Base-by-base conservation (phyloP, 176 grass and related monocot genomes). In the Juncus effusus region DNA sequence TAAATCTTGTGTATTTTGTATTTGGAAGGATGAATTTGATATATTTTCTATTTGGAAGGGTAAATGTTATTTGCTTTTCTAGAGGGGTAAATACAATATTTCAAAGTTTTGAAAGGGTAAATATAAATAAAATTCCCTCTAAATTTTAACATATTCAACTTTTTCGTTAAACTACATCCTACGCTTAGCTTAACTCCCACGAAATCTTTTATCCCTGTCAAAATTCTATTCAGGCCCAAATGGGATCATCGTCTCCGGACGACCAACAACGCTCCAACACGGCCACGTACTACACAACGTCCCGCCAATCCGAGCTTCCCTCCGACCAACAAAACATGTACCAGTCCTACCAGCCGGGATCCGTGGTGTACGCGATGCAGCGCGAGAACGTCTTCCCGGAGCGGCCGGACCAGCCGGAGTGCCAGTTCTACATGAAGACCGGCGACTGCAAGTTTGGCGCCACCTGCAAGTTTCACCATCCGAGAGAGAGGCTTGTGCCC, bases 361-460 rank as follows among this genome's bases (percentile, higher is more conserved):
- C 90, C 59, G 65, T 95, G 66, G 55, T 89, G 40, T 89, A 95
- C 85, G 65, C 85, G 53, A 65, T 95, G 61, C 85, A 75, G 6
- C 85, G 90, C 76, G 90, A 95, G 69, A 85, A 76, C 51, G 67
- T 95, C 75, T 95, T 95, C 80, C 91, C 91, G 16, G 86, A 96
- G 56, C 90, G 91, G 82, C 91, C 91, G 40, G 91, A 84, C 58
- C 87, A 96, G 79, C 87, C 91, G 35, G 91, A 90, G 56, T 96
- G 91, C 51, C 87, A 90, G 72, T 96, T 90, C 63, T 96, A 96
- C 60, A 90, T 96, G 81, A 96, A 96, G 63, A 96, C 91, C 9
- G 91, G 91, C 60, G 91, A 96, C 36, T 96, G 91, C 40, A 96
- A 96, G 61, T 96, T 90, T 69, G 91, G 91, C 80, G 79, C 81